Evolutionary conservation across 2,329 filamentous ascomycete genomes (phyloP), one percentile per base, ranked within the genome.

Genomic region (Verticillium nonalfalfae): DNA sequence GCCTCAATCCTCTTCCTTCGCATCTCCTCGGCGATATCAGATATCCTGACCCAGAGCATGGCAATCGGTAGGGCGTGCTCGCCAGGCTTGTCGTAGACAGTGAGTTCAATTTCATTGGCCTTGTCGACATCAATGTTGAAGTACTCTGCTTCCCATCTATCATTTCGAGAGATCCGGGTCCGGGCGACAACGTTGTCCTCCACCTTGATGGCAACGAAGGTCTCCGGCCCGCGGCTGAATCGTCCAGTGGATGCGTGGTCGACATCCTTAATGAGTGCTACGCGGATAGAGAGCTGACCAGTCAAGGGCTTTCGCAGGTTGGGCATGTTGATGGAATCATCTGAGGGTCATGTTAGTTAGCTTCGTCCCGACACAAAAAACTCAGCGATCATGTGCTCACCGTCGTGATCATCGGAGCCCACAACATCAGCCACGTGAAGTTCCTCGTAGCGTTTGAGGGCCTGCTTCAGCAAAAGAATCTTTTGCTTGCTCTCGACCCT

Each of bases 21-120:
- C 84, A 99, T 94, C 76, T 99, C 95, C 73, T 99, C 95, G 1
- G 93, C 92, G 66, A 99, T 96, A 74, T 99, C 95, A 15, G 95
- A 96, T 71, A 99, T 94, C 63, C 95, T 85, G 62, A 99, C 88
- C 95, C 95, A 99, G 14, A 98, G 84, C 83, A 99, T 88, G 61
- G 90, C 95, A 70, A 99, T 97, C 50, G 95, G 95, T 59, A 96
- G 87, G 14, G 93, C 89, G 68, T 96, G 90, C 69, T 97, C 93
- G 65, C 89, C 88, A 2, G 93, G 89, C 77, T 96, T 97, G 74
- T 99, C 95, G 75, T 99, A 99, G 11, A 99, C 93, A 0, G 93
- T 98, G 60, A 99, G 85, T 73, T 99, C 95, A 64, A 99, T 92
- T 76, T 99, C 95, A 75, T 99, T 99, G 59, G 95, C 95, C 79